Base-by-base conservation (phyloP, 2,329 filamentous ascomycete species). In the Pestalotiopsis sp. region DNA sequence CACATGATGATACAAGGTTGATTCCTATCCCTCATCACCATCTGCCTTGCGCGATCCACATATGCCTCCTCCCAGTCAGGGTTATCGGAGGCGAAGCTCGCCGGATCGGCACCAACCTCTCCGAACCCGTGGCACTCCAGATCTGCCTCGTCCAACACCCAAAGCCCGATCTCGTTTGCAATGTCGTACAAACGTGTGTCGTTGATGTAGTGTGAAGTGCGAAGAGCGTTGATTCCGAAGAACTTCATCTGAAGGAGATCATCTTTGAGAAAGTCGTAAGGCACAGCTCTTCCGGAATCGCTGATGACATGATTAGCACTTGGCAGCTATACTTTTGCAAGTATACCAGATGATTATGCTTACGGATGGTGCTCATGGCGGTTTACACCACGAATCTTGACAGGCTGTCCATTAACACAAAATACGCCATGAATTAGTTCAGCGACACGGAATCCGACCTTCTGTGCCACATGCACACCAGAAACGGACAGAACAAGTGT, bases 221-320 rank as follows among this genome's bases (percentile, higher is more conserved):
- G 87, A 11, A 94, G 85, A 2, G 90, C 89, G 70, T 94, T 94
- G 76, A 94, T 86, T 71, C 92, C 92, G 78, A 91, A 86, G 1
- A 80, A 80, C 76, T 92, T 93, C 90, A 93, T 93, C 4, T 85
- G 79, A 2, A 90, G 70, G 3, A 93, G 81, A 70, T 93, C 91
- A 1, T 82, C 79, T 66, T 85, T 83, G 73, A 93, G 84, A n/a
- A 86, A 88, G 0, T 87, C 85, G 36, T 86, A 84, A 0, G 89
- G 89, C 1, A 92, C 88, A 0, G 89, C 84, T 0, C 90, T 86
- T 0, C 91, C 90, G 4, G 85, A 85, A 68, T 84, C 81, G 12
- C 65, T 67, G 27, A 4, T 2, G 38, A 20, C 5, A 12, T 20
- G 1, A 20, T 23, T 13, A 59, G 13, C 39, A n/a, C 25, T 57